These are phyloP conservation scores for Dactylellina haptotyla DNA, from an alignment of 2,329 filamentous ascomycete species.

Conservation along the genomic window DNA sequence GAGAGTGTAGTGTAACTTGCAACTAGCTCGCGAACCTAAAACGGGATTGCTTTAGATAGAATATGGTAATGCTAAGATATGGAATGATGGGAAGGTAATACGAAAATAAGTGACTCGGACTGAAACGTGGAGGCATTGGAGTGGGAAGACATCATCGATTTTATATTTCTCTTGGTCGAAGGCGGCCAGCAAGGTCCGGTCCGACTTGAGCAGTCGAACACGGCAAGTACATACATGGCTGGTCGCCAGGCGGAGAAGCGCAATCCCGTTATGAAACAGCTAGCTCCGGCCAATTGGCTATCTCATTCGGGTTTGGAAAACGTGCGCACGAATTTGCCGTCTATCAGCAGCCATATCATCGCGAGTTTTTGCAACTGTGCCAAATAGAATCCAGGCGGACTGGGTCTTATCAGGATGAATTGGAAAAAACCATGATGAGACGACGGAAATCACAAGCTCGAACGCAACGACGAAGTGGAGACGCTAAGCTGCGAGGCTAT, in stretches of 20 bases:
- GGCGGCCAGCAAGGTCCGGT: neutral
- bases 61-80: slow-evolving; percentile 4
- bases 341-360: slow-evolving; percentile 46
- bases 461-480: slow-evolving; percentile 44
- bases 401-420: slow-evolving; percentile 55
- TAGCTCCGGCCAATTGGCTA: slow-evolving; percentile 45
- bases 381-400: slow-evolving; percentile 46
- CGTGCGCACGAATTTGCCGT: slow-evolving; percentile 53
- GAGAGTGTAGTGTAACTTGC: slow-evolving; percentile 9
- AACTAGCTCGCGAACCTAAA: slow-evolving; percentile 7
- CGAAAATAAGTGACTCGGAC: slow-evolving; percentile 14
- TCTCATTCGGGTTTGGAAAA: slow-evolving; percentile 18
- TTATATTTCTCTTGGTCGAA: slow-evolving; percentile 53
- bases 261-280: slow-evolving; percentile 50
- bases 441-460: slow-evolving; percentile 54
- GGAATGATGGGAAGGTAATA: slow-evolving; percentile 5
- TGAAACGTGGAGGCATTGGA: slow-evolving; percentile 19
- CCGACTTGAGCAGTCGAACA: slow-evolving; percentile 23
- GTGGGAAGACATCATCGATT: slow-evolving; percentile 50
- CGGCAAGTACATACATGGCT: slow-evolving; percentile 36
- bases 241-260: slow-evolving; percentile 32
- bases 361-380: slow-evolving; percentile 44
- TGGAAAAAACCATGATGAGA: slow-evolving; percentile 52
- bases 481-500: slow-evolving; percentile 50
- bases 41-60: slow-evolving; percentile 23